Base-by-base conservation (phyloP, 2,329 filamentous ascomycete species). In the Neofusicoccum cordaticola region DNA sequence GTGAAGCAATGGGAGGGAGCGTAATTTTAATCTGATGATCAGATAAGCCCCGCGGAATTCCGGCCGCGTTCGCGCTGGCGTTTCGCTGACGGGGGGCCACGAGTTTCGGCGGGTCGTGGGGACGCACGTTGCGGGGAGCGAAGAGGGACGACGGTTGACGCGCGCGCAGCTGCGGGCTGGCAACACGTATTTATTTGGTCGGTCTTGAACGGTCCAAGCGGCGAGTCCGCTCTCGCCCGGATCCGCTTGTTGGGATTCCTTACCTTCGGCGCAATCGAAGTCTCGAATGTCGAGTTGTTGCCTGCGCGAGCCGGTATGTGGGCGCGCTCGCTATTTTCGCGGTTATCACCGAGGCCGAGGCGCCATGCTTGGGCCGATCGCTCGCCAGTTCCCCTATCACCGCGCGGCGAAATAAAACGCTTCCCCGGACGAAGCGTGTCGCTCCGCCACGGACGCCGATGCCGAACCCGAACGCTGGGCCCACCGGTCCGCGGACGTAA, bases 21-120 rank as follows among this genome's bases (percentile, higher is more conserved):
- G 39, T 44, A 41, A 50, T 52, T 44, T 63, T 52, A 52, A 62
- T 62, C 58, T 62, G 58, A 62, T 62, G 58, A 52, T 60, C 58
- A 62, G 56, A 52, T 56, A 51, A 53, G 44, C 31, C 34, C 48
- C 57, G 48, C 63, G 34, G 39, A 58, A 45, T 58, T 44, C 27
- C 9, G 48, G 41, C 61, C 19, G 52, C 52, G 11, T 13, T 17
- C 0, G 13, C 8, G 19, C 37, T 27, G 22, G 44, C 19, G 37
- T 45, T 27, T 31, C 37, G 17, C 48, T 27, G 27, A 48, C 27
- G 27, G n/a, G 13, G 11, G 37, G 37, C 37, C 37, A 39, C 37
- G 37, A 39, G 8, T 39, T 39, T 15, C 37, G 11, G 13, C 13
- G 37, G 13, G 37, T 15, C 11, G 13, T 15, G 13, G 13, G 37